Conservation (phyloP, 2,329 filamentous ascomycete species). For the Neoscytalidium dimidiatum region DNA sequence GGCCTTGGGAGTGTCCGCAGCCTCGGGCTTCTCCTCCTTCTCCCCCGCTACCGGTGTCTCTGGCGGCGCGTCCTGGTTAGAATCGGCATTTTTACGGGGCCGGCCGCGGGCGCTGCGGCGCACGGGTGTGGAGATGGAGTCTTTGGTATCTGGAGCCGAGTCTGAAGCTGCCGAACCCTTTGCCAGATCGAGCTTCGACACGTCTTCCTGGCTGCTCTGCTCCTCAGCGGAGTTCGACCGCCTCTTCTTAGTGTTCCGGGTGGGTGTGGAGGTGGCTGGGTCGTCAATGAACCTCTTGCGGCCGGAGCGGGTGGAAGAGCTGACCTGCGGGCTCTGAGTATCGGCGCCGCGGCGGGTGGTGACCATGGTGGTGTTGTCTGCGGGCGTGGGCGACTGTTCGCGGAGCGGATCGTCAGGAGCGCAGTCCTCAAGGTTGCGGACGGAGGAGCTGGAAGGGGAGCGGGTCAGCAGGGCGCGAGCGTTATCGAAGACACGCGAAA, state of each 20-base stretch:
- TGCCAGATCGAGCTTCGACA: neutral
- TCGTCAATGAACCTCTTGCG: constrained; percentile 18
- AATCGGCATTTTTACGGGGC: neutral
- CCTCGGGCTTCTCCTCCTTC: neutral
- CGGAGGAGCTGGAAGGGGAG: constrained; percentile 27
- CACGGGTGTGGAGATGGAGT: neutral
- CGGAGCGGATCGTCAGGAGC: constrained; percentile 15
- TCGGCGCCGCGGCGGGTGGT: constrained; percentile 18
- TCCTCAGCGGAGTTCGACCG: neutral
- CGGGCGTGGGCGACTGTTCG: constrained; percentile 25
- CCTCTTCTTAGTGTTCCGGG: constrained; percentile 11
- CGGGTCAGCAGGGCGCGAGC: constrained; percentile 34
- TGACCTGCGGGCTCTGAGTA: constrained; percentile 12
- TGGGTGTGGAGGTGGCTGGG: constrained; percentile 3
- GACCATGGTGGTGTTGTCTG: constrained; percentile 19
- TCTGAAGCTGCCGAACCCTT: neutral
- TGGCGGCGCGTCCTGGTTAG: neutral
- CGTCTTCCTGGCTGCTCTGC: constrained; percentile 1
- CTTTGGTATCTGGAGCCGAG: neutral
- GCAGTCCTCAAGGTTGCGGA: constrained; percentile 4
- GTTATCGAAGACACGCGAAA: constrained; percentile 32
- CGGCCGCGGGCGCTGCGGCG: neutral
- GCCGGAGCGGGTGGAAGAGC: constrained; percentile 8
- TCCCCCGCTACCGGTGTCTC: neutral
- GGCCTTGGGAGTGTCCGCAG: neutral